Percentiles rank a stretch among this genome's conserved stretches.
Evolutionary conservation across 768 basidiomycete species (phyloP).

Genomic region (Pholiota molesta): DNA sequence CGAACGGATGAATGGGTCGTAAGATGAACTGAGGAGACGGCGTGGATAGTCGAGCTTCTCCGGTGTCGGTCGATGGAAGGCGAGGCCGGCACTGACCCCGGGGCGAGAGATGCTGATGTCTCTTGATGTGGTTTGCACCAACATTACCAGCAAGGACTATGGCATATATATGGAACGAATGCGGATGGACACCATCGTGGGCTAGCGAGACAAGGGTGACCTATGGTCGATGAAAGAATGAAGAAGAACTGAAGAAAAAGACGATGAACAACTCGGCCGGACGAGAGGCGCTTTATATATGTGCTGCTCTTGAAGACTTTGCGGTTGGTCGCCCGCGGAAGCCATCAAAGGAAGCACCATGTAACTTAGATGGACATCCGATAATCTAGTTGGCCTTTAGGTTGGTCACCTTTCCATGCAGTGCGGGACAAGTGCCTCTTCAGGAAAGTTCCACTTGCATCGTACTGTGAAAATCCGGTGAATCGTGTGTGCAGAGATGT

Average conservation of each 20-base stretch:
- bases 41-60: background rate
- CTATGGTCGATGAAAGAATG: slow-evolving; percentile 7
- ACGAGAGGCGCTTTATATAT: background rate
- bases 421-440: slow-evolving; percentile 14
- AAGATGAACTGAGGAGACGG: background rate
- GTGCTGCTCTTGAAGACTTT: background rate
- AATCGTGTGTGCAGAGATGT: background rate
- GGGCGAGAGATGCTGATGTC: slow-evolving; percentile 12
- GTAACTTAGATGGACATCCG: slow-evolving; percentile 14
- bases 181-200: slow-evolving; percentile 15
- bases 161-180: slow-evolving; percentile 14
- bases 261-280: background rate
- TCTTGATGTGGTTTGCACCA: slow-evolving; percentile 19
- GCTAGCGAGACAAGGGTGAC: background rate
- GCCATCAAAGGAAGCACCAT: slow-evolving; percentile 15
- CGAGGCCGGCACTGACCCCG: slow-evolving; percentile 21
- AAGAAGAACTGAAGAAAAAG: slow-evolving; percentile 4
- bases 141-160: slow-evolving; percentile 24
- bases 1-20: background rate
- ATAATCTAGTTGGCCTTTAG: slow-evolving; percentile 13
- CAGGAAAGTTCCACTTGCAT: slow-evolving; percentile 4
- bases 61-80: slow-evolving; percentile 16
- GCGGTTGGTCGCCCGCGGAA: slow-evolving; percentile 8
- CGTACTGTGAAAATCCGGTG: background rate
- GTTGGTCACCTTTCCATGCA: slow-evolving; percentile 8